phyloP scores from a whole-genome alignment of 1,139 yeast genomes.

The Nakaseomyces delphensis region DNA sequence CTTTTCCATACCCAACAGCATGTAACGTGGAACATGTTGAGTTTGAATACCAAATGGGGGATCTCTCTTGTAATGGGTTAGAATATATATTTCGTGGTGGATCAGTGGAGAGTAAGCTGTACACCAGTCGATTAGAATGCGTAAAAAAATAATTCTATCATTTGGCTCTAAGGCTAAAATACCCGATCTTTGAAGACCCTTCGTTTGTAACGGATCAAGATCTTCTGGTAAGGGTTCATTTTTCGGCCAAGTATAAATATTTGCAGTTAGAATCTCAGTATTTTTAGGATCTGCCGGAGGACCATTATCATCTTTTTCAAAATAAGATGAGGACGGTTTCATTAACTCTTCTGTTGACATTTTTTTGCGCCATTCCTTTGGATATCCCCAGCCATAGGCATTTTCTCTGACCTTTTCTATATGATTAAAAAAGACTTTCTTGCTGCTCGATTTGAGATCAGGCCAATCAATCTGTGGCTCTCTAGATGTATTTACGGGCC shows the following conservation, averaged over 20 bases:
- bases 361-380: conserved; percentile 38
- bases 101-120: conserved; percentile 38
- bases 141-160: conserved; percentile 41
- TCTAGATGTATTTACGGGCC: conserved; percentile 17
- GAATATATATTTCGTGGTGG: conserved; percentile 33
- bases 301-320: conserved; percentile 20
- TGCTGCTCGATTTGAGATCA: conserved; percentile 15
- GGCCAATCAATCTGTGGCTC: conserved; percentile 19
- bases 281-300: conserved; percentile 36
- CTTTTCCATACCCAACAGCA: conserved; percentile 23
- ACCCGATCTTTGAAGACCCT: conserved; percentile 40
- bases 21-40: conserved; percentile 26
- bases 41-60: conserved; percentile 29
- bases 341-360: conserved; percentile 11
- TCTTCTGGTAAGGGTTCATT: conserved; percentile 20
- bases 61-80: conserved; percentile 28
- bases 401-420: conserved; percentile 37
- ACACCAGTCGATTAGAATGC: conserved; percentile 45
- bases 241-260: conserved; percentile 20
- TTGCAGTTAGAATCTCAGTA: conserved; percentile 34
- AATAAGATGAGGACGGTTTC: conserved; percentile 18
- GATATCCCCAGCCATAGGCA: conserved; percentile 34
- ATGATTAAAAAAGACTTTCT: conserved; percentile 30
- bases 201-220: conserved; percentile 29
- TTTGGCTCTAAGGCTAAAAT: conserved; percentile 39